phyloP scores from a whole-genome alignment of 2,329 filamentous ascomycete species.

The Plenodomus tracheiphilus region DNA sequence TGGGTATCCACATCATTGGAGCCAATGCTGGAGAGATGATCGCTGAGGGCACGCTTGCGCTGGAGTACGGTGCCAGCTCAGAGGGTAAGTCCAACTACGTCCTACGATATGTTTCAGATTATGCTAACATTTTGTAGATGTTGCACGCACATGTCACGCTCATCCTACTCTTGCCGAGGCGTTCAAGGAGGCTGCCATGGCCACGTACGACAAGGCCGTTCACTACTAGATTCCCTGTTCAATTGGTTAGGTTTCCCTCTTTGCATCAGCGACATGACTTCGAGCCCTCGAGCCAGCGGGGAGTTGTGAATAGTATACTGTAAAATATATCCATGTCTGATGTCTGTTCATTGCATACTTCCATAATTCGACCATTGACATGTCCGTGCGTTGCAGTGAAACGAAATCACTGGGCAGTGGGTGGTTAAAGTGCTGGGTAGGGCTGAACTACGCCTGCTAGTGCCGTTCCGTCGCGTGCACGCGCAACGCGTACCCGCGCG shows the following conservation, averaged over 20 bases:
- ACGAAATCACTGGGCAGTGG: background rate
- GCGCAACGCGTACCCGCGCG: slow-evolving; percentile 33
- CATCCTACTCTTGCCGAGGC: slow-evolving; percentile 96
- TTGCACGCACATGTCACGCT: slow-evolving; percentile 82
- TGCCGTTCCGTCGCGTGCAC: slow-evolving; percentile 24
- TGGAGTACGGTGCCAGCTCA: slow-evolving; percentile 94
- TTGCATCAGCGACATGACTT: slow-evolving; percentile 42
- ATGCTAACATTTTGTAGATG: slow-evolving; percentile 33
- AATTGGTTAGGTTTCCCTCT: slow-evolving; percentile 29
- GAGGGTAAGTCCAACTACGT: slow-evolving; percentile 69
- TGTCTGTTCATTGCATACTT: slow-evolving; percentile 28
- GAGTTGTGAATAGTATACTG: slow-evolving; percentile 48
- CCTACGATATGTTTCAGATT: background rate
- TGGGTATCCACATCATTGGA: slow-evolving; percentile 96
- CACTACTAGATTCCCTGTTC: slow-evolving; percentile 68
- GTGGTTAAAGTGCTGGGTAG: slow-evolving; percentile 14
- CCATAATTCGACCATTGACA: background rate
- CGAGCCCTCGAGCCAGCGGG: slow-evolving; percentile 36
- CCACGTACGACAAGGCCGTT: slow-evolving; percentile 91
- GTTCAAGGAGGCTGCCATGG: slow-evolving; percentile 99
- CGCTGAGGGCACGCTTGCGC: slow-evolving; percentile 89
- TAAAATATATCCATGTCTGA: slow-evolving; percentile 43
- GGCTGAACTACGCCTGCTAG: slow-evolving; percentile 26
- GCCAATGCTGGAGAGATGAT: slow-evolving; percentile 99
- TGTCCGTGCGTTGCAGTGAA: background rate